Conservation (phyloP, 2,329 filamentous ascomycete genomes). For the Apiospora saccharicola region DNA sequence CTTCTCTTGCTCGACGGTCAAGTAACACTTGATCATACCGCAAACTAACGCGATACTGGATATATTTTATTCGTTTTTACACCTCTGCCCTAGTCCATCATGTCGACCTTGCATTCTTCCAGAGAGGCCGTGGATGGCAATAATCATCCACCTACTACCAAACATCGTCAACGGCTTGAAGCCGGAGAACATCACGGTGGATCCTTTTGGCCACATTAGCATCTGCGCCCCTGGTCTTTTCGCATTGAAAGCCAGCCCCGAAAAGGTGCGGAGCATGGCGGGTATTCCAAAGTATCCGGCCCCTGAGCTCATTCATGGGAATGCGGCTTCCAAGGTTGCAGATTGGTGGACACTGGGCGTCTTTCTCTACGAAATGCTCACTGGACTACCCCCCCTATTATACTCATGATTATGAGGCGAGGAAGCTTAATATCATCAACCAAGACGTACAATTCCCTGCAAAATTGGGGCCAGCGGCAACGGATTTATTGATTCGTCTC, state of each 20-base stretch:
- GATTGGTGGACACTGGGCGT: conserved; percentile 17
- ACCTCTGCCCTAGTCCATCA: background rate
- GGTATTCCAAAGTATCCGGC: background rate
- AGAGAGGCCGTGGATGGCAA: background rate
- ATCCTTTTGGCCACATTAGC: conserved; percentile 14
- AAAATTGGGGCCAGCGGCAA: background rate
- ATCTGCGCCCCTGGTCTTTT: conserved; percentile 17
- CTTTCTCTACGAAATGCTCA: conserved; percentile 15
- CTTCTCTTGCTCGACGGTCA: background rate
- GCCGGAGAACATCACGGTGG: background rate
- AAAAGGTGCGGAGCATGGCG: background rate
- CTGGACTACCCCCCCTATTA: background rate
- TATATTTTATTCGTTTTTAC: background rate
- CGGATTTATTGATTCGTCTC: background rate
- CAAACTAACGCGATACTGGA: background rate
- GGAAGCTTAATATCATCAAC: background rate
- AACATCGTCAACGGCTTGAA: background rate
- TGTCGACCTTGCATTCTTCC: background rate
- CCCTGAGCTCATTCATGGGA: background rate
- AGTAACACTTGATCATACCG: background rate
- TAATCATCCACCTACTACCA: background rate
- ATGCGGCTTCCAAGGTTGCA: background rate
- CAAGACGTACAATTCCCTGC: background rate
- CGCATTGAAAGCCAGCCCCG: background rate
- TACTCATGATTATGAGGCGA: background rate